Conservation (phyloP, 345 rosid species). For the Sisymbrium irio region DNA sequence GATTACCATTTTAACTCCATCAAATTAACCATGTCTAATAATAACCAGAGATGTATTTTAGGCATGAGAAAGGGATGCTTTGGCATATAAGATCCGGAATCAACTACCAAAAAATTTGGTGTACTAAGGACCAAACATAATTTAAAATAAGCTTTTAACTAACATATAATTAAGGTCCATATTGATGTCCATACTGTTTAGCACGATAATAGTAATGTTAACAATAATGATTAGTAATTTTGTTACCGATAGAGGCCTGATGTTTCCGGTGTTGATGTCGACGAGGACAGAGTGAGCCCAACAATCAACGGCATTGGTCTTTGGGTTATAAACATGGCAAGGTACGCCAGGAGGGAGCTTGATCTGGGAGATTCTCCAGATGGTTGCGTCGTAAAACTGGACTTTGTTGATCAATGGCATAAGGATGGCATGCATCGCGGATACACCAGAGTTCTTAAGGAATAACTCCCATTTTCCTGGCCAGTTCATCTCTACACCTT, state of each 20-base stretch:
- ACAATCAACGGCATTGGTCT: constrained; percentile 48
- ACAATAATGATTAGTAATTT: background rate
- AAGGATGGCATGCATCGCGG: constrained; percentile 77
- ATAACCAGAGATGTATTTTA: background rate
- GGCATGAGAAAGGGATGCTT: background rate
- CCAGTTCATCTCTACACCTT: constrained; percentile 23
- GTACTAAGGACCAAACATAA: background rate
- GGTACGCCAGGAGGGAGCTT: constrained; percentile 36
- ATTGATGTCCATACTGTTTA: too few relatives aligned
- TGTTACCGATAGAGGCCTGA: constrained; percentile 54
- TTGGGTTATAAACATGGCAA: constrained; percentile 38
- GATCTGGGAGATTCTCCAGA: constrained; percentile 52
- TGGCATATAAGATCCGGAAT: background rate
- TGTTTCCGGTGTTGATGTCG: constrained; percentile 42
- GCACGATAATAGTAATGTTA: background rate
- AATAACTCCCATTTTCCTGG: constrained; percentile 63
- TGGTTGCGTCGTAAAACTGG: constrained; percentile 72
- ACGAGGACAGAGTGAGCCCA: constrained; percentile 56
- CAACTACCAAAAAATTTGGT: background rate
- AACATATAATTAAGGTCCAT: background rate
- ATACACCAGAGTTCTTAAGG: constrained; percentile 58
- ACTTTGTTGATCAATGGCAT: constrained; percentile 55
- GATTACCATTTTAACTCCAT: constrained; percentile 9
- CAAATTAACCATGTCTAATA: background rate
- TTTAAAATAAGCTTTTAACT: too few relatives aligned